These are phyloP conservation scores for Musa balbisiana DNA, from an alignment of 202 grass and related monocot species.

Conservation along the genomic window DNA sequence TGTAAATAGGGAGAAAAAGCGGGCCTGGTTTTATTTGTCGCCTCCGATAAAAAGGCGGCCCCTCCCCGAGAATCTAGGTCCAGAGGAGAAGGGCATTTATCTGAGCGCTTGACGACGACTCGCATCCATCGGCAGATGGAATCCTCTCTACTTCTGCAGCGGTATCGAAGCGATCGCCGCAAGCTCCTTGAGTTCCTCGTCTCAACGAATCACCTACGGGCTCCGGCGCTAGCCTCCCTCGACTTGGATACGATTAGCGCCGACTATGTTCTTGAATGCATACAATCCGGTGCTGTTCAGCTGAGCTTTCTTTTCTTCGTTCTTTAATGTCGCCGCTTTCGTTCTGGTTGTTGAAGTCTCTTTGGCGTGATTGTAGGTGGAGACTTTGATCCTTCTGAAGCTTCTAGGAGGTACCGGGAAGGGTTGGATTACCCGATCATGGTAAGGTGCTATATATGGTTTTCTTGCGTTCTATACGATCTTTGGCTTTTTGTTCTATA, in stretches of 20 bases:
- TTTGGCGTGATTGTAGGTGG: constrained; percentile 35
- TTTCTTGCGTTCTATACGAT: neutral
- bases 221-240: too few species aligned
- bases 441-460: constrained; percentile 26
- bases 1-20: too few species aligned
- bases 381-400: constrained; percentile 63
- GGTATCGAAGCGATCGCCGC: constrained; percentile 71
- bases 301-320: neutral
- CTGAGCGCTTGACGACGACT: too few species aligned
- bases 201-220: constrained; percentile 20
- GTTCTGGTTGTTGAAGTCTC: constrained; percentile 1
- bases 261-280: constrained; percentile 9
- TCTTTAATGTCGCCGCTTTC: neutral
- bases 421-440: constrained; percentile 68
- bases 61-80: too few species aligned
- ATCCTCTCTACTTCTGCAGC: constrained; percentile 35
- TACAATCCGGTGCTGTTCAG: constrained; percentile 32
- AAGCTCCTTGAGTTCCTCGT: constrained; percentile 68
- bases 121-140: constrained; percentile 8
- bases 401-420: constrained; percentile 66
- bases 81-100: too few species aligned
- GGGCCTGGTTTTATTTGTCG: too few species aligned
- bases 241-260: constrained; percentile 58
- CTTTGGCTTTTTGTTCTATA: neutral
- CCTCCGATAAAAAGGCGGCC: too few species aligned